phyloP scores from a whole-genome alignment of 352 stramenopile genomes.

The Phytopythium boreale region DNA sequence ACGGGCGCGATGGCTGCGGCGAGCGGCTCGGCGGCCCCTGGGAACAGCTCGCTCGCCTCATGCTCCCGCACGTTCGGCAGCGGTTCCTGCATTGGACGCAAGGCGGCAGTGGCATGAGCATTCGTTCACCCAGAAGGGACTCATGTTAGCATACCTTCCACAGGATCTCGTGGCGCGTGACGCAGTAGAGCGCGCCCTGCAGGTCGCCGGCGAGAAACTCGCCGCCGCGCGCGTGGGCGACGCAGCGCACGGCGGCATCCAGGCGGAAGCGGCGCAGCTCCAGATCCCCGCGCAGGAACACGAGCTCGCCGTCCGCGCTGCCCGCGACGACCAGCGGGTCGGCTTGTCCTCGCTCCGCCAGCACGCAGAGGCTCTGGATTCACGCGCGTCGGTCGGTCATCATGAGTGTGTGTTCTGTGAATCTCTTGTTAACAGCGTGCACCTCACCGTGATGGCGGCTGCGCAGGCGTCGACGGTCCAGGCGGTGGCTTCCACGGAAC shows the following conservation, averaged over 20 bases:
- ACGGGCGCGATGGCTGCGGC: constrained; percentile 32
- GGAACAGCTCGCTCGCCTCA: constrained; percentile 26
- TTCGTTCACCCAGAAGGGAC: too few species aligned
- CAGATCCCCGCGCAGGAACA: constrained; percentile 42
- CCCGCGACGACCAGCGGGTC: constrained; percentile 37
- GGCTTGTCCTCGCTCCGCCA: constrained; percentile 11
- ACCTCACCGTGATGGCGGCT: constrained; percentile 23
- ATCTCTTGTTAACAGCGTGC: not conserved
- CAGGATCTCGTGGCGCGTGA: constrained; percentile 48
- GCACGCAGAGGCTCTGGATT: constrained; percentile 33
- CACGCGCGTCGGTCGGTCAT: not conserved
- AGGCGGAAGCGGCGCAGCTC: constrained; percentile 50
- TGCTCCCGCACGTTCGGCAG: not conserved
- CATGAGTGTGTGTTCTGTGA: too few species aligned
- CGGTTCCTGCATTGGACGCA: not conserved
- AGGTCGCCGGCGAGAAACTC: constrained; percentile 45
- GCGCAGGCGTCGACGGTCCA: constrained; percentile 15
- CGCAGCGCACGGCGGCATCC: constrained; percentile 27
- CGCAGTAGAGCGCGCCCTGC: constrained; percentile 41
- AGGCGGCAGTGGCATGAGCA: not conserved
- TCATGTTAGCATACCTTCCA: constrained; percentile 47
- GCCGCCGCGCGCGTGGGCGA: constrained; percentile 26
- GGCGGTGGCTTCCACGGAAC: not conserved
- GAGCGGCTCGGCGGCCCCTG: constrained; percentile 16
- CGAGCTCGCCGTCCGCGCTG: constrained; percentile 36